phyloP scores from a whole-genome alignment of 2,329 filamentous ascomycete species.

The Emmonsiellopsis sp. region DNA sequence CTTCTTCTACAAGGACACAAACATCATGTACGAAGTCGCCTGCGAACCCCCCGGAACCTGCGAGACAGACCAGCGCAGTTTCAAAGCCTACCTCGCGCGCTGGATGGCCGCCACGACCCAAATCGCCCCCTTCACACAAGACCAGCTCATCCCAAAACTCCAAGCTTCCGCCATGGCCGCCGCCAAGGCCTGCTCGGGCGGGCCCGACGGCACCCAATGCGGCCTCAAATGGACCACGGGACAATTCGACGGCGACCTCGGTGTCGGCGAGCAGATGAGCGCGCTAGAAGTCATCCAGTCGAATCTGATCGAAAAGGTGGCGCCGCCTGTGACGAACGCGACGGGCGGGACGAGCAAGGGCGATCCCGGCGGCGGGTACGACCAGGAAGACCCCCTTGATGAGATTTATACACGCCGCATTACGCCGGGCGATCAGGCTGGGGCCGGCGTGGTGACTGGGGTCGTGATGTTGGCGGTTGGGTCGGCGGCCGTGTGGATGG shows the following conservation, averaged over 20 bases:
- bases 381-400: slow-evolving; percentile 4
- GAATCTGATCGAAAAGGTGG: slow-evolving; percentile 41
- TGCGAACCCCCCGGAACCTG: slow-evolving; percentile 56
- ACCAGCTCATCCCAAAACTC: slow-evolving; percentile 49
- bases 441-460: slow-evolving; percentile 30
- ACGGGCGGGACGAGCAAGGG: slow-evolving; percentile 47
- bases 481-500: slow-evolving; percentile 8
- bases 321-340: slow-evolving; percentile 41
- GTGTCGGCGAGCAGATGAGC: slow-evolving; percentile 62
- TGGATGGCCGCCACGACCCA: slow-evolving; percentile 55
- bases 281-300: slow-evolving; percentile 56
- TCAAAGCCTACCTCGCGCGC: slow-evolving; percentile 60
- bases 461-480: slow-evolving; percentile 20
- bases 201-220: slow-evolving; percentile 49
- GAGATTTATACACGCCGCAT: slow-evolving; percentile 15
- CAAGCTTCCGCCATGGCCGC: slow-evolving; percentile 50
- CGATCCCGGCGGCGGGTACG: slow-evolving; percentile 25
- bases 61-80: slow-evolving; percentile 61
- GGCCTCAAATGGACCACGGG: slow-evolving; percentile 53
- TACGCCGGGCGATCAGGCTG: slow-evolving; percentile 27
- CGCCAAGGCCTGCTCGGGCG: slow-evolving; percentile 53
- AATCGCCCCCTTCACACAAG: slow-evolving; percentile 50
- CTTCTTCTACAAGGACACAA: slow-evolving; percentile 42
- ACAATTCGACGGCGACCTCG: slow-evolving; percentile 47
- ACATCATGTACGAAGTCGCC: slow-evolving; percentile 54